These are phyloP conservation scores for Fonsecaea multimorphosa DNA, from an alignment of 2,329 filamentous ascomycete species.

Conservation along the genomic window DNA sequence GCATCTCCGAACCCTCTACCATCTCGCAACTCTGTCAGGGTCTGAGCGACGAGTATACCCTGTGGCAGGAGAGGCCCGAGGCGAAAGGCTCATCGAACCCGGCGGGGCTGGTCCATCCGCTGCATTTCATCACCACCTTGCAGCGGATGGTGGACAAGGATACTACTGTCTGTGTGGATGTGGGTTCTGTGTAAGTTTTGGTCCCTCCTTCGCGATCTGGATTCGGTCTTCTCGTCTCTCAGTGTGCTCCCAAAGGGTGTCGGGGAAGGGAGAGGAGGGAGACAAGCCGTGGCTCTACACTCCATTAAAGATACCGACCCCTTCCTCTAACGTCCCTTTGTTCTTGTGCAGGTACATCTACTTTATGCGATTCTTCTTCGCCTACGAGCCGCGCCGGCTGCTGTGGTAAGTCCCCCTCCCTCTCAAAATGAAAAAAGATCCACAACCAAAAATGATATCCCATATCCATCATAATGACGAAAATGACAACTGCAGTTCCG, in stretches of 20 bases:
- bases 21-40: constrained; percentile 40
- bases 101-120: constrained; percentile 51
- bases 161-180: constrained; percentile 54
- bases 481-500: constrained; percentile 48
- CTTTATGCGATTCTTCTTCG: constrained; percentile 35
- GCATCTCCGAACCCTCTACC: constrained; percentile 43
- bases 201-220: constrained; percentile 48
- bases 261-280: too few species aligned
- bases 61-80: constrained; percentile 44
- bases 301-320: neutral
- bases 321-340: neutral
- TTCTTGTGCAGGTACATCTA: constrained; percentile 1
- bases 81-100: constrained; percentile 28
- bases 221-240: constrained; percentile 35
- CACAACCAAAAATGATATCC: too few species aligned
- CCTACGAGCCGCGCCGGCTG: constrained; percentile 49
- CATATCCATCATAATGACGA: too few species aligned
- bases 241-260: constrained; percentile 7
- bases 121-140: constrained; percentile 54
- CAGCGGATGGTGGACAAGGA: constrained; percentile 50
- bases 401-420: constrained; percentile 41
- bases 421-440: too few species aligned
- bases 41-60: constrained; percentile 47
- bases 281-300: too few species aligned
- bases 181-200: constrained; percentile 59